Conservation (phyloP, 345 rosid species). For the Diplotaxis tenuifolia region DNA sequence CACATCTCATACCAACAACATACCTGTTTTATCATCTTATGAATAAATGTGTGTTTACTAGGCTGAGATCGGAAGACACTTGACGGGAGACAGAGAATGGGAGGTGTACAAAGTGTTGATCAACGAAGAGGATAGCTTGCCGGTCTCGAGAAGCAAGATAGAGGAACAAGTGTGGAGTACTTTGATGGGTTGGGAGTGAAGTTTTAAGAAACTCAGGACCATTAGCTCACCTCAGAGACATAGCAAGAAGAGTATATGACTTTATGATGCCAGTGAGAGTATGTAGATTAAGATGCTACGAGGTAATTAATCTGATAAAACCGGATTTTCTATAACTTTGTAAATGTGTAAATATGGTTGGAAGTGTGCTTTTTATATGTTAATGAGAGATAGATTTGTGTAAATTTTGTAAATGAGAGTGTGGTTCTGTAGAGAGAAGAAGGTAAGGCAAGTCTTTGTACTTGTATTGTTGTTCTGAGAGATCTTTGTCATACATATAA, state of each 20-base stretch:
- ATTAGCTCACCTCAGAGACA: slow-evolving; percentile 23
- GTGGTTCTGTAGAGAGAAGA: slow-evolving; percentile 3
- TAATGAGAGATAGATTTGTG: slow-evolving; percentile 9
- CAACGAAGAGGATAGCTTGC: slow-evolving; percentile 66
- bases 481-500: background rate
- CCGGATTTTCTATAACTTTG: background rate
- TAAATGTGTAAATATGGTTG: slow-evolving; percentile 17
- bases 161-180: slow-evolving; percentile 81
- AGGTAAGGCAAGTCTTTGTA: background rate
- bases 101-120: slow-evolving; percentile 87
- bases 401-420: slow-evolving; percentile 20
- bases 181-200: slow-evolving; percentile 89
- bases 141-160: slow-evolving; percentile 49
- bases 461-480: slow-evolving; percentile 5
- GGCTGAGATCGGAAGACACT: slow-evolving; percentile 82
- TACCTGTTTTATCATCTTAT: background rate
- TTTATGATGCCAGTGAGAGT: slow-evolving; percentile 20
- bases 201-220: background rate
- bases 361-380: background rate
- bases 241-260: slow-evolving; percentile 1
- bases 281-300: slow-evolving; percentile 5
- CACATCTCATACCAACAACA: slow-evolving; percentile 7
- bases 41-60: slow-evolving; percentile 23
- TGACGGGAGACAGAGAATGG: slow-evolving; percentile 79
- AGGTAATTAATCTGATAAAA: background rate